These are phyloP conservation scores for Clarireedia hainanense DNA, from an alignment of 2,329 filamentous ascomycete species.

Conservation along the genomic window DNA sequence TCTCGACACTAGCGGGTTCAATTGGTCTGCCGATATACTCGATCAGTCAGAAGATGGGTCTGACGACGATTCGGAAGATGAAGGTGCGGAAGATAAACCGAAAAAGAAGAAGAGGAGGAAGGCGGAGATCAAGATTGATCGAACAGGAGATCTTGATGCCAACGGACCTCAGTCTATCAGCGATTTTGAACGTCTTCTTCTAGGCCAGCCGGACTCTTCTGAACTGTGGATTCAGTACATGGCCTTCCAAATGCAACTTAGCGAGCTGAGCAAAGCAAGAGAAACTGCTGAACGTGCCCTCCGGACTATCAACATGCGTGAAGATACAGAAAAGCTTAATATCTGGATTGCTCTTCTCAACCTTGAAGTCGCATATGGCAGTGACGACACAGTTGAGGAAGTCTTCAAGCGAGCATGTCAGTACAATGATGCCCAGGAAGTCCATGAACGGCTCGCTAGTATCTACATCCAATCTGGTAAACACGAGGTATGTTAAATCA, in stretches of 20 bases:
- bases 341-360: conserved; percentile 94
- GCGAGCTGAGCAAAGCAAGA: conserved; percentile 80
- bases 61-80: conserved; percentile 39
- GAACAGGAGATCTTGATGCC: conserved; percentile 83
- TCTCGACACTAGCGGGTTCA: conserved; percentile 69
- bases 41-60: conserved; percentile 38
- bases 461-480: conserved; percentile 93
- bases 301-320: conserved; percentile 81
- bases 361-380: conserved; percentile 84
- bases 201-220: conserved; percentile 90
- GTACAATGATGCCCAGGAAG: conserved; percentile 85
- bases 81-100: conserved; percentile 31
- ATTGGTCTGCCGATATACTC: conserved; percentile 73
- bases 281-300: conserved; percentile 87
- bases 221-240: conserved; percentile 94
- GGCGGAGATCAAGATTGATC: conserved; percentile 74
- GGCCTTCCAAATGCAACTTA: conserved; percentile 93
- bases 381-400: conserved; percentile 71
- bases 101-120: conserved; percentile 72
- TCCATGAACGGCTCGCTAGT: conserved; percentile 81
- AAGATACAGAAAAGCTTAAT: conserved; percentile 88
- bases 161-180: conserved; percentile 82
- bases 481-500: conserved; percentile 54
- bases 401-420: conserved; percentile 89
- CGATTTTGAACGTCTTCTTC: conserved; percentile 88